Evolutionary conservation across 345 rosid species (phyloP).

Genomic region (Rhodamnia rubescens): DNA sequence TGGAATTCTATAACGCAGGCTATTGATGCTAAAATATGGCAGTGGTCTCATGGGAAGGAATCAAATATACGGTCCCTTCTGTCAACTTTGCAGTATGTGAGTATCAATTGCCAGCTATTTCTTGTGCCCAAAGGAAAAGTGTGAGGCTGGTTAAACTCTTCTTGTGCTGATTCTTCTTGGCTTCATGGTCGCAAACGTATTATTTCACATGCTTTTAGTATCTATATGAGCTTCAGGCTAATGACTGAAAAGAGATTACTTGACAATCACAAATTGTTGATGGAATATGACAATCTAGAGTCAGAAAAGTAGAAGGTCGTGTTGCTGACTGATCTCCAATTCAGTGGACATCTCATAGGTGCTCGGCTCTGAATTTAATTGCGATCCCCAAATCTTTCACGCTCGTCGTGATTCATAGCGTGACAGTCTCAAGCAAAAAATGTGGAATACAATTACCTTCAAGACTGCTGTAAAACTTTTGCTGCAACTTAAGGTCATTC

Average conservation of each 20-base stretch:
- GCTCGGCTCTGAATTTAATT: not conserved
- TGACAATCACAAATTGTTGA: not conserved
- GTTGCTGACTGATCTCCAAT: not conserved
- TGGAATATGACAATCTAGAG: not conserved
- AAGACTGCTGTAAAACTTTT: not conserved
- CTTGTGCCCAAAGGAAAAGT: not conserved
- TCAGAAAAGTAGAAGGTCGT: not conserved
- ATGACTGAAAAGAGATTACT: not conserved
- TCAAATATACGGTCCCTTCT: slow-evolving; percentile 88
- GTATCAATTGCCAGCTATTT: slow-evolving; percentile 8
- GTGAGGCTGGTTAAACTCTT: not conserved
- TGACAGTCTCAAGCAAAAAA: not conserved
- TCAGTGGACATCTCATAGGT: not conserved
- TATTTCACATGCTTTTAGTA: not conserved
- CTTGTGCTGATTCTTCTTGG: not conserved
- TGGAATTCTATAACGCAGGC: slow-evolving; percentile 22
- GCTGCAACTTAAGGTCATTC: not conserved
- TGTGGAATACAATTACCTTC: not conserved
- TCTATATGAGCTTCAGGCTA: not conserved
- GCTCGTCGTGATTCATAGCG: not conserved
- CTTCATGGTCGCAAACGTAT: not conserved
- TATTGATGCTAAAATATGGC: slow-evolving; percentile 49
- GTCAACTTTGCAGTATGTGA: slow-evolving; percentile 85
- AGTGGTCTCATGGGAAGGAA: slow-evolving; percentile 76
- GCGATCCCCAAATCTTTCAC: not conserved